Evolutionary conservation across 2,329 filamentous ascomycete genomes (phyloP), one percentile per base, ranked within the genome.

Genomic region (Incumbomyces delicatus): DNA sequence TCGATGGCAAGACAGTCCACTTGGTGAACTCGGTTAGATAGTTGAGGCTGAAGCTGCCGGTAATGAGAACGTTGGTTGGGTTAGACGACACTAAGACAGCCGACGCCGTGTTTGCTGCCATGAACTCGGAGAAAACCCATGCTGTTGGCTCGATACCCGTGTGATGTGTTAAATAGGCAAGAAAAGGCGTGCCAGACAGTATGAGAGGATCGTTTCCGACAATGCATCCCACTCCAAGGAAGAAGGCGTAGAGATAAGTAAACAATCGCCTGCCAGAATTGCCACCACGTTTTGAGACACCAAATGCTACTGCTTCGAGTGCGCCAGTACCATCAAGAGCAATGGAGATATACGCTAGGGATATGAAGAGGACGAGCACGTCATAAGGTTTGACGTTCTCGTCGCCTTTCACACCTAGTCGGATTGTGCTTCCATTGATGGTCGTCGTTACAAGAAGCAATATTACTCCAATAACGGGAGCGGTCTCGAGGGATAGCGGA

Each of bases 21-120:
- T 57, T 57, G 7, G 55, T 57, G 43, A 57, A 57, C 17, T 38
- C 55, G 12, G 55, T 55, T 39, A 57, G 43, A 44, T 49, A 57
- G 33, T 57, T 57, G 31, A 57, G 49, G 5, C 41, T 48, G 43
- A 57, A 57, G 32, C 53, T 56, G 4, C 55, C 52, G 2, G 55
- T 47, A 36, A 57, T 57, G 32, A 57, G 49, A 31, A 57, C 52
- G 20, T 57, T 57, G 2, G 84, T 87, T 0, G 84, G 84, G 50
- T 87, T 87, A 0, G 83, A 87, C 0, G 83, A 87, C 8, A 88
- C 84, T 11, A 88, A 68, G 18, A 87, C 84, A 0, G 84, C 82
- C 0, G 83, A 87, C 1, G 78, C 79, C 40, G 87, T 83, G 82
- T 57, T 57, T 5, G 55, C 55, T 8, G 55, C 55, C 55, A 57